Evolutionary conservation across 1,284 basidiomycete genomes (phyloP), one percentile per base, ranked within the genome.

Genomic region (Sporisorium exsertum): DNA sequence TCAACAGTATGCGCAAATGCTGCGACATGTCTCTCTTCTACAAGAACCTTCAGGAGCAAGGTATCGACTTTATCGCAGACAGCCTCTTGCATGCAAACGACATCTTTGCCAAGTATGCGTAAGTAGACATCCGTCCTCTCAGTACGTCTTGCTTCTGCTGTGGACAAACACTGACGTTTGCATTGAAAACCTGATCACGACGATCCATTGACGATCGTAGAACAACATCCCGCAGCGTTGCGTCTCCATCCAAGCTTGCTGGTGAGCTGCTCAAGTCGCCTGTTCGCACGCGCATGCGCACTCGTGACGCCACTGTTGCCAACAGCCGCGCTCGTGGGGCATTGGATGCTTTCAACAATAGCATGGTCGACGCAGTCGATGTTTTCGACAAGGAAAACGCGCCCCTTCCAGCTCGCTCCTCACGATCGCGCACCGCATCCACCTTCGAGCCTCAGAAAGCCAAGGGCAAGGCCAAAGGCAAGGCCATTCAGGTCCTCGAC

Each of bases 211-310:
- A 35, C 22, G 24, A 33, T 42, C n/a, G 35, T 66, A 77, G 75
- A 20, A 68, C 71, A 10, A 60, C 55, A 29, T 77, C 67, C 18
- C 66, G 63, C 29, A 60, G 50, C 27, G 59, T 68, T 15, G 64
- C 59, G 22, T 72, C 72, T 4, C 77, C 72, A 27, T 69, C 71
- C 55, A 77, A 77, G 63, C 70, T 80, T 51, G 72, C 78, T 5
- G 78, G 65, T 3, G 78, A 80, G 47, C 60, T 80, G 58, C 75
- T 80, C 65, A 80, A 80, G 53, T 75, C 78, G 5, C 78, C 78
- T 27, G 70, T 64, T 20, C 75, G 75, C 32, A 69, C 64, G n/a
- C 68, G 73, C 18, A 72, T 65, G 7, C 68, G 73, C 24, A 37
- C 37, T 51, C 57, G 57, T 18, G 67, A 57, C 35, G 57, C 52